Conservation (phyloP, 2,329 filamentous ascomycete species). For the Ilyonectria robusta region DNA sequence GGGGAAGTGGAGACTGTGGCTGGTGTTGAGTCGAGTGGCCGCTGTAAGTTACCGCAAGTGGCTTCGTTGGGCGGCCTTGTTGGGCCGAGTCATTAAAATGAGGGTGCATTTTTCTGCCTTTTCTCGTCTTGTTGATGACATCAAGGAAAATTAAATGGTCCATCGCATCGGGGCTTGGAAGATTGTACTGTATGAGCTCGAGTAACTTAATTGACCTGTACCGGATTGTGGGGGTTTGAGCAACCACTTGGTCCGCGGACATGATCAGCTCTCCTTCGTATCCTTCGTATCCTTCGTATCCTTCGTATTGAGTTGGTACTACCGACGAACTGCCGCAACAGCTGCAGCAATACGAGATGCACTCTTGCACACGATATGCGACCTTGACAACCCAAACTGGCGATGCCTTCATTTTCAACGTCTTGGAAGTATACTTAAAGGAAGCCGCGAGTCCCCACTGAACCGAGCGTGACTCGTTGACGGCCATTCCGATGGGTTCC, state of each 20-base stretch:
- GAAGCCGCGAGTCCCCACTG: conserved; percentile 10
- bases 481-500: conserved; percentile 5
- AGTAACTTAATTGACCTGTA: not conserved
- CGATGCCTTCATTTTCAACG: conserved; percentile 10
- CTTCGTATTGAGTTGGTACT: too few species aligned
- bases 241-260: not conserved
- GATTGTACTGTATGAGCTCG: not conserved
- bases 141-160: not conserved
- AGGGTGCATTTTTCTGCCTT: not conserved
- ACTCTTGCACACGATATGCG: not conserved
- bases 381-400: conserved; percentile 2
- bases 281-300: not conserved
- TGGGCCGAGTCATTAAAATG: not conserved
- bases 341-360: not conserved
- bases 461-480: not conserved
- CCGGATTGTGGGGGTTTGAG: not conserved
- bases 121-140: not conserved
- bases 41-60: not conserved
- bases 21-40: not conserved
- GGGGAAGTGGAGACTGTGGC: conserved; percentile 25
- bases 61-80: not conserved
- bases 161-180: not conserved
- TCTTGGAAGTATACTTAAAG: not conserved
- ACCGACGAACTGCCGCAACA: not conserved
- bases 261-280: not conserved